Evolutionary conservation across 2,329 filamentous ascomycete genomes (phyloP), one percentile per base, ranked within the genome.

Genomic region (Xylaria arbuscula): DNA sequence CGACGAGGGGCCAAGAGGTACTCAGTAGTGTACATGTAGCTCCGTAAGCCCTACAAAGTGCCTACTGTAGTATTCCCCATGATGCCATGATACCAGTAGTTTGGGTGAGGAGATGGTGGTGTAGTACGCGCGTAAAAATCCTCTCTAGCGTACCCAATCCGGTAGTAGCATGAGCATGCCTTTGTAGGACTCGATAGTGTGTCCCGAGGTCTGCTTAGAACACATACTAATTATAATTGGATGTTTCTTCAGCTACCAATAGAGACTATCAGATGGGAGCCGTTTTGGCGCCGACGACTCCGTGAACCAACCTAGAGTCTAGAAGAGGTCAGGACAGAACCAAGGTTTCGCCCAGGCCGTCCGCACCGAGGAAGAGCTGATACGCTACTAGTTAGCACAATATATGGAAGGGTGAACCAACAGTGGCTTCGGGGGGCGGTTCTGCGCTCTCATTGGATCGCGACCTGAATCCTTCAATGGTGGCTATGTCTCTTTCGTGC

Each of bases 401-500:
- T n/a, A n/a, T 15, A 28, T 56, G 9, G 54, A 22, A 42, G 47
- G 28, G 38, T 67, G 56, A 45, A 24, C 50, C n/a, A 60, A 19
- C 48, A 61, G 65, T 54, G 15, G 45, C 62, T 45, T 62, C 57
- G 51, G 53, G 17, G 55, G 58, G 48, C 45, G 5, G 28, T 42
- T 47, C 11, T 36, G 54, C 62, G 6, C 47, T 62, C 60, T 55
- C 54, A 71, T 71, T 71, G 71, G 71, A 66, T 64, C 53, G 45
- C 45, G 47, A 51, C 38, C 38, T 13, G 57, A 61, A 57, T 69
- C 67, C 57, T 68, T 60, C 51, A 60, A 71, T 47, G 28, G 61
- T 64, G 66, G 62, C 58, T 64, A 60, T 55, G 60, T 64, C 47
- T 69, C 61, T 69, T 62, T 67, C 64, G 48, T 67, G 70, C 70